Percentiles rank a stretch among this genome's conserved stretches.
These are phyloP conservation scores for Ceraceosorus guamensis DNA, from an alignment of 1,284 basidiomycete species.

Conservation along the genomic window DNA sequence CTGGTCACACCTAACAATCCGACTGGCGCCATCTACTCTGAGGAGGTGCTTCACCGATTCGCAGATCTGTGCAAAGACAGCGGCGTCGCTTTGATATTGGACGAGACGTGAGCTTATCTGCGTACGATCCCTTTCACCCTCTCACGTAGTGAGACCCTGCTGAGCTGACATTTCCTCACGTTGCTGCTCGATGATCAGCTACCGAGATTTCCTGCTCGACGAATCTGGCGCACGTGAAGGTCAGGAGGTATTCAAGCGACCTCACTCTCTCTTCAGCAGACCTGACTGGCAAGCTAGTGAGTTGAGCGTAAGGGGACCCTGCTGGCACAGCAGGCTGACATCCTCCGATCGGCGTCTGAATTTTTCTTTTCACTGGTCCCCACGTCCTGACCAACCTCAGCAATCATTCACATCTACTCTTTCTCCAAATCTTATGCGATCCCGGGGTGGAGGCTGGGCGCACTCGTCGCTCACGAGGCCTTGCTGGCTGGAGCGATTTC, in stretches of 20 bases:
- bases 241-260: constrained; percentile 45
- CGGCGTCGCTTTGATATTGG: constrained; percentile 66
- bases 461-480: constrained; percentile 61
- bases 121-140: not conserved
- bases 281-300: constrained; percentile 57
- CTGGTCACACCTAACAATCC: constrained; percentile 53
- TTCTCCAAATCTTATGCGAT: constrained; percentile 70
- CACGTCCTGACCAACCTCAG: constrained; percentile 52
- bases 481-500: constrained; percentile 53
- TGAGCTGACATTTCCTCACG: not conserved
- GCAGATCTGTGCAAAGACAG: constrained; percentile 58
- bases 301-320: too few species aligned
- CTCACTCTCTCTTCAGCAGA: constrained; percentile 57
- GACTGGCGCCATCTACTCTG: constrained; percentile 68
- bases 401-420: constrained; percentile 28
- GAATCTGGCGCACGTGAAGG: constrained; percentile 10
- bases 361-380: constrained; percentile 50
- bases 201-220: constrained; percentile 68
- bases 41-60: constrained; percentile 60
- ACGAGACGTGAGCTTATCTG: constrained; percentile 26
- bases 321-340: too few species aligned
- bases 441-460: constrained; percentile 75
- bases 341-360: not conserved
- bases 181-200: constrained; percentile 66
- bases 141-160: too few species aligned